Conservation (phyloP, 1,284 basidiomycete genomes). For the Mycosarcoma mackinlayi region DNA sequence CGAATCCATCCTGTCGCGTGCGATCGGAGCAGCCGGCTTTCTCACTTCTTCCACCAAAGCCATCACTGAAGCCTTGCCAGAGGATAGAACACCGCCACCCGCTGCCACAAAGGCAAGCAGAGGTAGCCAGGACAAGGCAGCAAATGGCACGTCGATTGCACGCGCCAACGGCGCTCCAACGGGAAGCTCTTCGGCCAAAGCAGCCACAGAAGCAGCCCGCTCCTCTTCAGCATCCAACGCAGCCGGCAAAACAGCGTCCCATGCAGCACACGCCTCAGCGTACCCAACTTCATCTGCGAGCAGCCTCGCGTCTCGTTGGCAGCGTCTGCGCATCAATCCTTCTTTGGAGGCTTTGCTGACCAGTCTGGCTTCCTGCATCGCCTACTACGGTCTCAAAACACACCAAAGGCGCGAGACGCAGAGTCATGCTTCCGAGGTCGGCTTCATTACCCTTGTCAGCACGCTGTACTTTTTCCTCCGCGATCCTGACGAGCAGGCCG, state of each 20-base stretch:
- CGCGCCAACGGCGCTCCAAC: constrained; percentile 4
- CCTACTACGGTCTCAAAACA: constrained; percentile 39
- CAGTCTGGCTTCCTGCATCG: constrained; percentile 30
- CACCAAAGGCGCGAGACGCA: constrained; percentile 35
- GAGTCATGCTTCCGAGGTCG: constrained; percentile 47
- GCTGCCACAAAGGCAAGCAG: constrained; percentile 6
- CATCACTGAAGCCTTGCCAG: background rate
- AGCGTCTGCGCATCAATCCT: constrained; percentile 33
- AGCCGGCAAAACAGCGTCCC: constrained; percentile 2
- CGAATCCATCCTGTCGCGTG: constrained; percentile 25
- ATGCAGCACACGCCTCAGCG: background rate
- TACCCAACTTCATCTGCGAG: background rate
- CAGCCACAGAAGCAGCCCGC: constrained; percentile 11
- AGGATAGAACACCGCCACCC: background rate
- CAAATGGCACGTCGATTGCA: background rate
- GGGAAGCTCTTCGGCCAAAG: constrained; percentile 7
- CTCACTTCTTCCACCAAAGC: constrained; percentile 13
- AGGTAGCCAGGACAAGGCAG: constrained; percentile 8
- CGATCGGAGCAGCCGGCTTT: constrained; percentile 17
- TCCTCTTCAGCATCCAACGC: constrained; percentile 26
- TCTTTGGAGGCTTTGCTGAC: constrained; percentile 43
- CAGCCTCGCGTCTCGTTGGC: constrained; percentile 12
- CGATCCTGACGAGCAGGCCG: constrained; percentile 37
- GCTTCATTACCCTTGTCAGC: constrained; percentile 39
- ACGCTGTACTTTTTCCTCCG: constrained; percentile 51